Evolutionary conservation across 2,329 filamentous ascomycete species (phyloP), one percentile per base, ranked within the genome.

Genomic region (Uncinocarpus reesii): DNA sequence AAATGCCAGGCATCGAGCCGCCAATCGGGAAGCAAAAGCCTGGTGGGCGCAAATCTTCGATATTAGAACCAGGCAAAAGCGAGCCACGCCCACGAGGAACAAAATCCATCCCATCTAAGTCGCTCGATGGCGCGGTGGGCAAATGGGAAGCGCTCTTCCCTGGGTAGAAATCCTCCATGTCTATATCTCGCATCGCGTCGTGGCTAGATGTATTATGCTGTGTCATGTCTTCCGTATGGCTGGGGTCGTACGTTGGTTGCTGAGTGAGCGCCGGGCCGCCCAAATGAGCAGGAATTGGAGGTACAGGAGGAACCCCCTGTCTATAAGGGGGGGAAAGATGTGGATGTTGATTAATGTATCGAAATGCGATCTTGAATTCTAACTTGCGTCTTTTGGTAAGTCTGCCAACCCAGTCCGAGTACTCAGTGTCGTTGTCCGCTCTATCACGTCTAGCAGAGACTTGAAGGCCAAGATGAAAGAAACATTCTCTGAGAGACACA

Each of bases 401-500:
- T 18, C 4, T 16, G 10, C 11, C 15, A 32, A 13, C 29, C 4
- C 29, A 5, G 11, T 32, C 11, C 10, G 29, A 32, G 5, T 3
- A n/a, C 5, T n/a, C 32, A 10, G 2, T 6, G 5, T 18, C 11
- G 4, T 7, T 4, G 6, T 35, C 7, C 32, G 7, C 20, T 35
- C 10, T 3, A 37, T 23, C 7, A 10, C 23, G 5, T 37, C 20
- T 2, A 7, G 20, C 8, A 31, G 16, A 3, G 13, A 24, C 13
- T 23, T 34, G 7, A 5, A 7, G 16, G 21, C 37, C 34, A 23
- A 48, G 36, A 21, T 44, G 20, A 20, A 48, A 38, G 28, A 49
- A 49, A 26, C 42, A 44, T n/a, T 44, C 42, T 15, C 42, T 32
- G 16, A 44, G 28, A 21, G 42, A 34, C 3, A 44, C 42, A 15